Evolutionary conservation across 2,329 filamentous ascomycete genomes (phyloP).

Genomic region (Coleophoma crateriformis): DNA sequence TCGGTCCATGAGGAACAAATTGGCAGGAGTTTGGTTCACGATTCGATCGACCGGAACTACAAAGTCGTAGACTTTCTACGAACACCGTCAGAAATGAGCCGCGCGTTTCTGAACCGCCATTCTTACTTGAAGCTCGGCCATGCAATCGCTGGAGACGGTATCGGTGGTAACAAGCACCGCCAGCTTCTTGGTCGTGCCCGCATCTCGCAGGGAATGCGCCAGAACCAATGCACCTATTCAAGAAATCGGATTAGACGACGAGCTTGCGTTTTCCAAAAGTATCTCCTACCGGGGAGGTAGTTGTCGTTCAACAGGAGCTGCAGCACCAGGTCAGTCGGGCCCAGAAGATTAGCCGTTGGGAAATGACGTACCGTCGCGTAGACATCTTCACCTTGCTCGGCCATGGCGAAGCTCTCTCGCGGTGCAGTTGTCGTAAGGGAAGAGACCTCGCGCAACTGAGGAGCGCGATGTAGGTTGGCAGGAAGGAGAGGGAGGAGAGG

Average conservation of each 20-base stretch:
- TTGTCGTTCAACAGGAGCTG: conserved; percentile 89
- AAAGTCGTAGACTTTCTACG: conserved; percentile 77
- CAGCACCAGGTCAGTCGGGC: conserved; percentile 10
- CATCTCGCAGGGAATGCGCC: conserved; percentile 90
- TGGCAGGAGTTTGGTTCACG: conserved; percentile 69
- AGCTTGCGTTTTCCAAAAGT: no score
- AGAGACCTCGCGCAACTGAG: neutral
- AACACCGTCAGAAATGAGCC: conserved; percentile 7
- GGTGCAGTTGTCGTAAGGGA: neutral
- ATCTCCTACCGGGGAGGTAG: conserved; percentile 76
- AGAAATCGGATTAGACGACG: conserved; percentile 14
- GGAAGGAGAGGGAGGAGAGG: neutral
- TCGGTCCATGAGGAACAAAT: conserved; percentile 88
- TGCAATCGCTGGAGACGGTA: conserved; percentile 66
- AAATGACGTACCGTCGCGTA: conserved; percentile 53
- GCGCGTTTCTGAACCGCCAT: neutral
- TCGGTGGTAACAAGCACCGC: conserved; percentile 80
- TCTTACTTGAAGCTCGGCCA: conserved; percentile 71
- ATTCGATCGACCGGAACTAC: conserved; percentile 80
- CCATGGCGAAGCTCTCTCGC: conserved; percentile 27
- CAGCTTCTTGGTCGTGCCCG: conserved; percentile 78
- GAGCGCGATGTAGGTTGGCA: no score
- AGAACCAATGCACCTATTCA: conserved; percentile 79
- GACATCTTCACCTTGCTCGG: conserved; percentile 45
- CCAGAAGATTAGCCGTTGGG: conserved; percentile 8